A percentile compares a stretch with the other conserved stretches of the same genome.
These are phyloP conservation scores for Fusarium lyarnte DNA, from an alignment of 2,329 filamentous ascomycete genomes.

Conservation along the genomic window DNA sequence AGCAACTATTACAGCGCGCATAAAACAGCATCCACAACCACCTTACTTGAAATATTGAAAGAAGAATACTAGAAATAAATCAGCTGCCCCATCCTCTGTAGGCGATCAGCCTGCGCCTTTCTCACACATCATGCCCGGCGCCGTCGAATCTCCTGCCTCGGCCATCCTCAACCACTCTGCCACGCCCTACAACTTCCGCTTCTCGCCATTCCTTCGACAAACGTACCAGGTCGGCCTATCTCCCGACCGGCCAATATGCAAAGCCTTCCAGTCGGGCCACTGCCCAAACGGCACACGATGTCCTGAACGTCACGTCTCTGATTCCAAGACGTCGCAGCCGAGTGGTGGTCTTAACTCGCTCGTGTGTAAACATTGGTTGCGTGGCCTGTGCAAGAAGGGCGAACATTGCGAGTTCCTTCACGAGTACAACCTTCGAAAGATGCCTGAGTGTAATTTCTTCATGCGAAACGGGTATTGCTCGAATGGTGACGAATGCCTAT, in stretches of 20 bases:
- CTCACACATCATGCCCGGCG: conserved; percentile 44
- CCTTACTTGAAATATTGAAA: neutral
- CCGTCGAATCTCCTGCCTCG: conserved; percentile 45
- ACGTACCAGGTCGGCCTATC: conserved; percentile 88
- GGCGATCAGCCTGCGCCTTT: conserved; percentile 20
- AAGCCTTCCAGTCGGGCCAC: conserved; percentile 84
- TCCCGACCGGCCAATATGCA: conserved; percentile 82
- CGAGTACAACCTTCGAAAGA: conserved; percentile 97
- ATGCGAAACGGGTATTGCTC: conserved; percentile 93
- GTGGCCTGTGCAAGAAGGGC: conserved; percentile 97
- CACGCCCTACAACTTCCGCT: conserved; percentile 76
- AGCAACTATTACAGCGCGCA: neutral
- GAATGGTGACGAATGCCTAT: conserved; percentile 96
- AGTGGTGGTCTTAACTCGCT: conserved; percentile 76
- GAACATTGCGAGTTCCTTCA: conserved; percentile 97
- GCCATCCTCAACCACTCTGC: conserved; percentile 67
- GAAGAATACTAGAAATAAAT: neutral
- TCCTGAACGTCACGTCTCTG: conserved; percentile 78
- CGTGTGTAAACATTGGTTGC: conserved; percentile 98
- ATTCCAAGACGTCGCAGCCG: conserved; percentile 49
- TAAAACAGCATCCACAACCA: neutral
- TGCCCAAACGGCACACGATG: conserved; percentile 88
- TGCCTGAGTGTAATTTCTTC: conserved; percentile 99
- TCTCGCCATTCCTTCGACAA: conserved; percentile 83
- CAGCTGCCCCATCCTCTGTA: neutral